phyloP scores from a whole-genome alignment of 805 yeast species.

The Candida maris region DNA sequence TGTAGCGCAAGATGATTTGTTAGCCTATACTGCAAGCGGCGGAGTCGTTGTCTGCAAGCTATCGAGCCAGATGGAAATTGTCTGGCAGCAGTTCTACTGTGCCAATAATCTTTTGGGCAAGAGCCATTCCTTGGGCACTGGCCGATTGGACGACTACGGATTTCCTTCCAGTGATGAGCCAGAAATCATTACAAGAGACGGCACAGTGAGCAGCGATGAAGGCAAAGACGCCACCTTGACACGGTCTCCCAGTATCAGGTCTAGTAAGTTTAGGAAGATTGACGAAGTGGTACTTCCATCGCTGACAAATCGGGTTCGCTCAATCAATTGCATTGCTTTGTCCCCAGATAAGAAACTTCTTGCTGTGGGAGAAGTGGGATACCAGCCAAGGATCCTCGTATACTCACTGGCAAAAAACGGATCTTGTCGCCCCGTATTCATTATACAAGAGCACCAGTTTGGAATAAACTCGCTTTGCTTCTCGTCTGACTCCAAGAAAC shows the following conservation, averaged over 20 bases:
- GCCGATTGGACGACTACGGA: slow-evolving; percentile 34
- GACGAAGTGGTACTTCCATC: slow-evolving; percentile 18
- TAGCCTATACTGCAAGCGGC: slow-evolving; percentile 58
- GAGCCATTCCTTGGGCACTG: slow-evolving; percentile 1
- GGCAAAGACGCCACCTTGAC: slow-evolving; percentile 2
- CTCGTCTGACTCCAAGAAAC: slow-evolving; percentile 51
- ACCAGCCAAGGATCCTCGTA: slow-evolving; percentile 59
- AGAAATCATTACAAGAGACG: slow-evolving; percentile 24
- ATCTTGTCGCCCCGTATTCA: slow-evolving; percentile 45
- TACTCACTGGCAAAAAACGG: slow-evolving; percentile 55
- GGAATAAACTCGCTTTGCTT: slow-evolving; percentile 56
- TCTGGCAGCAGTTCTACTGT: slow-evolving; percentile 48
- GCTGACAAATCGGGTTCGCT: slow-evolving; percentile 40
- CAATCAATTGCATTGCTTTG: slow-evolving; percentile 54
- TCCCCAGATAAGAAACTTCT: slow-evolving; percentile 51
- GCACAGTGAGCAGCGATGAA: slow-evolving; percentile 10
- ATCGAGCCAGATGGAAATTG: slow-evolving; percentile 21
- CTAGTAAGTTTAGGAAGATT: slow-evolving; percentile 14
- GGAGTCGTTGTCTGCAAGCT: slow-evolving; percentile 50
- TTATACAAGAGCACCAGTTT: slow-evolving; percentile 59
- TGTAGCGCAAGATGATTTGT: slow-evolving; percentile 34
- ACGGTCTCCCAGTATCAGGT: slow-evolving; percentile 10
- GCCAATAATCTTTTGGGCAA: slow-evolving; percentile 34
- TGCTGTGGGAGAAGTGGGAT: slow-evolving; percentile 72
- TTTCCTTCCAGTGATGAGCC: slow-evolving; percentile 32